Conservation (phyloP, 2,329 filamentous ascomycete species). For the Fusarium compactum region DNA sequence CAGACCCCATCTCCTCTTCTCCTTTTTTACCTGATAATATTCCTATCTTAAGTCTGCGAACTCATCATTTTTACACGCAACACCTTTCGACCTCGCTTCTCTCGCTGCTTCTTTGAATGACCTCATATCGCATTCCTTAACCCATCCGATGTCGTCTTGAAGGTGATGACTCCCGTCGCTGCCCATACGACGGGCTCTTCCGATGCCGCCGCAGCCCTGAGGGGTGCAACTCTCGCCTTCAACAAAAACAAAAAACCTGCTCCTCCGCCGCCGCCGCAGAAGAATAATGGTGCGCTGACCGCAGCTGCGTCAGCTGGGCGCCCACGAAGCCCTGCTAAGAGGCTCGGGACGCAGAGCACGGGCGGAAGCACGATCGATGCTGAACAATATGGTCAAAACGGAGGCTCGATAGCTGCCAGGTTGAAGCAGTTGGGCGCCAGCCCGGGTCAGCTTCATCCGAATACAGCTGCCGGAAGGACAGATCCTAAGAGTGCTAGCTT, state of each 20-base stretch:
- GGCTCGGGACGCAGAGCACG: constrained; percentile 55
- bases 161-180: constrained; percentile 54
- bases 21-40: not conserved
- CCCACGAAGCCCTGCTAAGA: constrained; percentile 43
- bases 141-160: constrained; percentile 32
- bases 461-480: constrained; percentile 26
- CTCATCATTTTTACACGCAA: not conserved
- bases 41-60: not conserved
- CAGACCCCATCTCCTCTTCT: constrained; percentile 8
- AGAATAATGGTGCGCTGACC: constrained; percentile 57
- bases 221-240: constrained; percentile 68
- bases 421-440: constrained; percentile 45
- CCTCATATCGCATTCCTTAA: constrained; percentile 25
- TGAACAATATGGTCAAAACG: constrained; percentile 36
- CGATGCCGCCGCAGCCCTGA: constrained; percentile 61
- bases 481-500: constrained; percentile 67
- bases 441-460: constrained; percentile 37
- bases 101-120: constrained; percentile 23
- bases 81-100: not conserved
- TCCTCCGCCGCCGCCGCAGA: constrained; percentile 40
- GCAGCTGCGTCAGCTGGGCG: constrained; percentile 59
- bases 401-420: constrained; percentile 39
- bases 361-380: constrained; percentile 50
- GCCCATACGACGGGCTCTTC: constrained; percentile 48
- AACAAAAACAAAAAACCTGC: constrained; percentile 52